These are phyloP conservation scores for Triangularia setosa DNA, from an alignment of 2,329 filamentous ascomycete species.

Conservation along the genomic window DNA sequence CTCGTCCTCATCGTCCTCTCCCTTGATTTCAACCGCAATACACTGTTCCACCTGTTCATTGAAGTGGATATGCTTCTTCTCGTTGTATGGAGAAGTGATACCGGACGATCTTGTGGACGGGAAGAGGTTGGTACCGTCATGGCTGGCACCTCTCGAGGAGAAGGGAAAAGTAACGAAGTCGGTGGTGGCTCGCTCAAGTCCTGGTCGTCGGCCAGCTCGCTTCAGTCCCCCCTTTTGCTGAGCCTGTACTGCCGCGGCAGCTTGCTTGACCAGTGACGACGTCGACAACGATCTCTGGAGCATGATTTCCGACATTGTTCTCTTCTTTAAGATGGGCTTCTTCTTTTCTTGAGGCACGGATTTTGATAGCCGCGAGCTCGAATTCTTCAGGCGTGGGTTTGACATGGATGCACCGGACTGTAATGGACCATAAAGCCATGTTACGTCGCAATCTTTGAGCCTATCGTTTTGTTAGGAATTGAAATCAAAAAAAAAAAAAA, in stretches of 20 bases:
- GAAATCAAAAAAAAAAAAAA: not conserved
- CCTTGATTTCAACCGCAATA: conserved; percentile 85
- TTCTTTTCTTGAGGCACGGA: conserved; percentile 67
- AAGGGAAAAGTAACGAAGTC: conserved; percentile 66
- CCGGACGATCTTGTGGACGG: conserved; percentile 70
- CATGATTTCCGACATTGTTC: conserved; percentile 94
- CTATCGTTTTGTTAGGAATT: conserved; percentile 43
- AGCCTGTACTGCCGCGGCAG: conserved; percentile 78
- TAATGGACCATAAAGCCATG: conserved; percentile 92
- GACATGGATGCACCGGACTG: conserved; percentile 65
- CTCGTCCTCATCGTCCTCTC: conserved; percentile 66
- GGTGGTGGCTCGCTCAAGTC: conserved; percentile 60
- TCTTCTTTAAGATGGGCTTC: conserved; percentile 94
- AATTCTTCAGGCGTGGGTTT: conserved; percentile 42
- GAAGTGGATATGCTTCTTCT: conserved; percentile 88
- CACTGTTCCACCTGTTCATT: conserved; percentile 95
- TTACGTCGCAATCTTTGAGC: conserved; percentile 96
- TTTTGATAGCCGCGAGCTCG: conserved; percentile 47
- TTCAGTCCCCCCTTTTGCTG: conserved; percentile 60
- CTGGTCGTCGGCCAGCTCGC: conserved; percentile 45
- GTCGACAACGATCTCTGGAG: conserved; percentile 83
- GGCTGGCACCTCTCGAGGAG: conserved; percentile 56
- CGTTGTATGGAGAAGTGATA: conserved; percentile 57
- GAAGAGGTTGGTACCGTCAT: conserved; percentile 60
- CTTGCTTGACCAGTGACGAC: conserved; percentile 85